Base-by-base conservation (phyloP, 768 basidiomycete species). In the Cyathus striatus region DNA sequence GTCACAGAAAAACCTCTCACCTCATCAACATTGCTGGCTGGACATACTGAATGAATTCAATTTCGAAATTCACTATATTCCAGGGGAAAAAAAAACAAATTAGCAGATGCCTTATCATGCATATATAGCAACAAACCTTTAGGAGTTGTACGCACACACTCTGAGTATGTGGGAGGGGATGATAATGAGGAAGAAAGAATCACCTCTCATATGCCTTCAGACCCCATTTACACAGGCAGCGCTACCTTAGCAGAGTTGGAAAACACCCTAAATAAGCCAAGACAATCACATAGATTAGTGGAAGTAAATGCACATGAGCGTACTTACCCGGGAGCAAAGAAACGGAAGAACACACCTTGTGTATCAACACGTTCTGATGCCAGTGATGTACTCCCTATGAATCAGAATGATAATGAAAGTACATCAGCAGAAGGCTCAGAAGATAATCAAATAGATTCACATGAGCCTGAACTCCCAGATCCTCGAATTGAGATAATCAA, bases 101-200 rank as follows among this genome's bases (percentile, higher is more conserved):
- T 58, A 0, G 62, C 69, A 0, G 68, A 75, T 44, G 58, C 67
- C 0, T 50, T 74, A 0, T 71, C 65, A 1, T 49, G 57, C 3
- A 44, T 49, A 7, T 36, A 36, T 18, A 36, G 17, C 7, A 18
- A 36, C 20, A 18, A 36, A 36, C 35, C 35, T 12, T 7, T 18
- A 12, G 35, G 35, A 36, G 17, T 36, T 6, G 17, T 18, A 9
- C 17, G 17, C 17, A 6, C 35, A 12, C 10, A 9, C 7, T 12
- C 7, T 36, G 35, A 36, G 20, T 36, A 36, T 36, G 17, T 36
- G 10, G 35, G 35, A 7, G 12, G 12, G 10, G 35, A 36, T 36
- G 7, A 18, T 36, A 6, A 12, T 18, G 17, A 9, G 7, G 17
- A 36, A 7, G 7, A 9, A 36, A 18, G 17, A 10, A 18, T 12